These are phyloP conservation scores for Brettanomyces anomalus DNA, from an alignment of 805 yeast species.

Conservation along the genomic window DNA sequence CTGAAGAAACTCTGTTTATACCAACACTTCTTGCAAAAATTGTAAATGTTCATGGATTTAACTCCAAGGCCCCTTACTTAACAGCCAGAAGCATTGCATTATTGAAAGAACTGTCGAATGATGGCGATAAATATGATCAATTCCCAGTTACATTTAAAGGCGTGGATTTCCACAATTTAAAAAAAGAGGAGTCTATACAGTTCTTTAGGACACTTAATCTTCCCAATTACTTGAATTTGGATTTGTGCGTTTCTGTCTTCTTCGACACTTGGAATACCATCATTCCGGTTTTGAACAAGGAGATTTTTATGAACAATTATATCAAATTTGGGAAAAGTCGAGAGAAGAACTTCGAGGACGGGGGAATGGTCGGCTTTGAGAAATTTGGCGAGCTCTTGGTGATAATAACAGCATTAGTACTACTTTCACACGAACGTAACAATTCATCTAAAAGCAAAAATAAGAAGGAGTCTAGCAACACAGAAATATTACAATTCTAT, in stretches of 20 bases:
- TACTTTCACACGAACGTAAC: conserved; percentile 30
- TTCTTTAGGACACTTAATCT: conserved; percentile 36
- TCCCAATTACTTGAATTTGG: conserved; percentile 51
- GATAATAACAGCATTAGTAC: conserved; percentile 42
- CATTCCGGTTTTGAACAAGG: conserved; percentile 62
- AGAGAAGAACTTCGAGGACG: conserved; percentile 34
- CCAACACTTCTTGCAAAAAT: conserved; percentile 64
- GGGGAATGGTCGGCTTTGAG: conserved; percentile 36
- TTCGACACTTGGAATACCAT: conserved; percentile 73
- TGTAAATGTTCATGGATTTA: conserved; percentile 63
- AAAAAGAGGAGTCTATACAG: conserved; percentile 32
- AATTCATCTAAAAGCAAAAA: conserved; percentile 7
- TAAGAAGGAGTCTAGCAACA: conserved; percentile 13
- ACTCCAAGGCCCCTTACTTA: conserved; percentile 58
- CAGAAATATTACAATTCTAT: conserved; percentile 38
- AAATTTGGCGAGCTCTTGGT: conserved; percentile 47
- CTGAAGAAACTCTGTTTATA: conserved; percentile 68
- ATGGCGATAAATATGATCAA: conserved; percentile 23
- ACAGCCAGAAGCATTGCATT: conserved; percentile 67
- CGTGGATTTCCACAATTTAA: conserved; percentile 30
- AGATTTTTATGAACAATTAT: conserved; percentile 58
- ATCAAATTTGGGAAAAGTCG: conserved; percentile 35
- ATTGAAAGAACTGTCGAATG: conserved; percentile 41
- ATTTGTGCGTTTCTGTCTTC: conserved; percentile 56
- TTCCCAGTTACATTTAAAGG: conserved; percentile 25